Evolutionary conservation across 768 basidiomycete species (phyloP), one percentile per base, ranked within the genome.

Genomic region (Lactifluus hygrophoroides): DNA sequence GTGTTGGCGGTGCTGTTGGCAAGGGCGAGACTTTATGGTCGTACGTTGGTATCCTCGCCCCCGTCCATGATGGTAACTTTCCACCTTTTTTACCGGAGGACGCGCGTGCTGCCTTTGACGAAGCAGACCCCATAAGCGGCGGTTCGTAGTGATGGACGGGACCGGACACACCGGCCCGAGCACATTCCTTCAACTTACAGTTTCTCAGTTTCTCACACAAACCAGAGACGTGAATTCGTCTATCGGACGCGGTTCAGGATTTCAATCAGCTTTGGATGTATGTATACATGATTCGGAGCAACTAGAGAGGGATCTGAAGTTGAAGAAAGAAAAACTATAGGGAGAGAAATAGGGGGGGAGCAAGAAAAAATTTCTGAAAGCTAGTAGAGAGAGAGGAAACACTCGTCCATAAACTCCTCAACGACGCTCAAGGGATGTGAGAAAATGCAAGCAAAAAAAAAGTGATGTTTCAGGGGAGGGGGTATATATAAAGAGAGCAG

Each of bases 401-500:
- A 25, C 25, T 55, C 42, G 49, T 60, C 59, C 54, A 42, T 56
- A 51, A 43, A 56, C 40, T 55, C 52, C 53, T 49, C 23, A 42
- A 44, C 42, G 30, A 45, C 57, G 37, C 38, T 48, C 40, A 60
- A 60, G 19, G 54, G 45, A 45, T 51, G 59, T 60, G 34, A 28
- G 43, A n/a, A 60, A 60, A 56, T 60, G 59, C 37, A 56, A 60
- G 54, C 59, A 56, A n/a, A n/a, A n/a, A n/a, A n/a, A n/a, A n/a
- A 56, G n/a, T 60, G 59, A 60, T 60, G 59, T 50, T 56, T 60
- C 58, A 21, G 56, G 59, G 59, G n/a, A n/a, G n/a, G n/a, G n/a
- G n/a, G n/a, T n/a, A n/a, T 60, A 60, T 60, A 60, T 60, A 21
- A 44, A 55, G 54, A 55, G 37, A 60, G 54, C 54, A 56, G 37